These are phyloP conservation scores for Mycena venus DNA, from an alignment of 768 basidiomycete genomes.

Conservation along the genomic window DNA sequence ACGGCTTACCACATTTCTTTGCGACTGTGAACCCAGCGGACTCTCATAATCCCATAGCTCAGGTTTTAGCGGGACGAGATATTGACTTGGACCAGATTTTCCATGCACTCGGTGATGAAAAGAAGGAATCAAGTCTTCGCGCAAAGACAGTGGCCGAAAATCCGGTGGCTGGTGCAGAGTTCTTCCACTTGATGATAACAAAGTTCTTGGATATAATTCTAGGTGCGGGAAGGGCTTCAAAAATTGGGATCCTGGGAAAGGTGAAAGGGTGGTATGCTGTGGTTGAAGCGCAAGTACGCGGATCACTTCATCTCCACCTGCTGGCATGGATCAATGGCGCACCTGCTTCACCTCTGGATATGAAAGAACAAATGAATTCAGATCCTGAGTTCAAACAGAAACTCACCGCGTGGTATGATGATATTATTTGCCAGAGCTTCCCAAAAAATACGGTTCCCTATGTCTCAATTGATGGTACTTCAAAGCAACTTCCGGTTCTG, in stretches of 20 bases:
- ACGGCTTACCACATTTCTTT: background rate
- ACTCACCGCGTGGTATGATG: background rate
- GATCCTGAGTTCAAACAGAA: background rate
- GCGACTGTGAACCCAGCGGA: background rate
- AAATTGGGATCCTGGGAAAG: background rate
- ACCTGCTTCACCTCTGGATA: background rate
- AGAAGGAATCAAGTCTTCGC: no score
- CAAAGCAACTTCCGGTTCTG: background rate
- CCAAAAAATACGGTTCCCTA: background rate
- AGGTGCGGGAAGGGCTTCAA: no score
- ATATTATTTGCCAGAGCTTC: background rate
- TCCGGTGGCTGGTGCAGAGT: no score
- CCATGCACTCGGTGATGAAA: no score
- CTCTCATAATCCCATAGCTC: no score
- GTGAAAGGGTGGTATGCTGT: no score
- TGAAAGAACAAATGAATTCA: background rate
- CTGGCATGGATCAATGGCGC: conserved; percentile 1
- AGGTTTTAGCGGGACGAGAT: no score
- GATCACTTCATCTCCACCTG: background rate
- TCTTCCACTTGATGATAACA: no score
- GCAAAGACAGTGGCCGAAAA: no score
- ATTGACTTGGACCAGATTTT: no score
- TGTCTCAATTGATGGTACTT: background rate
- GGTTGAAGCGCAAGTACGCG: no score
- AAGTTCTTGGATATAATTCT: no score